A percentile compares a stretch with the other conserved stretches of the same genome.
These are phyloP conservation scores for Apiosordaria backusii DNA, from an alignment of 495 filamentous ascomycete species.

Conservation along the genomic window DNA sequence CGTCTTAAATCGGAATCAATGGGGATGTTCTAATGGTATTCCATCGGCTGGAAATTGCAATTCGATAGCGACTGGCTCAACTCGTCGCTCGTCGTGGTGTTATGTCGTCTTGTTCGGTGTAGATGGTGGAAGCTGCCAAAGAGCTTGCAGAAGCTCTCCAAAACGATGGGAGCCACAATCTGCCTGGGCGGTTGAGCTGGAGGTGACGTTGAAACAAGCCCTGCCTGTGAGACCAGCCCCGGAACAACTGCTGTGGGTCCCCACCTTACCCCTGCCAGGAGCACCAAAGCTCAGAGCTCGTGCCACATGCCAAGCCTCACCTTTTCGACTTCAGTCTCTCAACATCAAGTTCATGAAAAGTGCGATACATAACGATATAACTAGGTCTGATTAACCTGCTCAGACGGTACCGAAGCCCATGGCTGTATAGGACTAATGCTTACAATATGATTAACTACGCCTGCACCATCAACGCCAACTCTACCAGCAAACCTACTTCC, in stretches of 20 bases:
- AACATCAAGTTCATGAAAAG: neutral
- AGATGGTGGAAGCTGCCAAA: neutral
- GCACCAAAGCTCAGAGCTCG: neutral
- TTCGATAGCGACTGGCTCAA: neutral
- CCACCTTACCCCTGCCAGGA: neutral
- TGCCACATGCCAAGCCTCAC: neutral
- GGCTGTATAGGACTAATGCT: too few relatives aligned
- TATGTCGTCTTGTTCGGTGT: neutral
- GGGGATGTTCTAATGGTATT: neutral
- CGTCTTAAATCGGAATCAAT: neutral
- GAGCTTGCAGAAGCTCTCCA: neutral
- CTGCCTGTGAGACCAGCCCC: neutral
- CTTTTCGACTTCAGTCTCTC: too few relatives aligned
- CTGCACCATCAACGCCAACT: neutral
- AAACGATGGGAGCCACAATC: neutral
- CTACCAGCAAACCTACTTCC: neutral
- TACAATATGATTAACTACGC: neutral
- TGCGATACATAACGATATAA: neutral
- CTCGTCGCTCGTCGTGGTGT: neutral
- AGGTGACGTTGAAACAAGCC: constrained; percentile 23
- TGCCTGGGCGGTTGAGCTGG: neutral
- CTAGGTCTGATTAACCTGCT: neutral
- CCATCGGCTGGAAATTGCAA: neutral
- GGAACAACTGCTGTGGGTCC: too few relatives aligned
- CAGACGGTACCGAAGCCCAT: neutral